These are phyloP conservation scores for Ogataea pini DNA, from an alignment of 805 yeast species.

Conservation along the genomic window DNA sequence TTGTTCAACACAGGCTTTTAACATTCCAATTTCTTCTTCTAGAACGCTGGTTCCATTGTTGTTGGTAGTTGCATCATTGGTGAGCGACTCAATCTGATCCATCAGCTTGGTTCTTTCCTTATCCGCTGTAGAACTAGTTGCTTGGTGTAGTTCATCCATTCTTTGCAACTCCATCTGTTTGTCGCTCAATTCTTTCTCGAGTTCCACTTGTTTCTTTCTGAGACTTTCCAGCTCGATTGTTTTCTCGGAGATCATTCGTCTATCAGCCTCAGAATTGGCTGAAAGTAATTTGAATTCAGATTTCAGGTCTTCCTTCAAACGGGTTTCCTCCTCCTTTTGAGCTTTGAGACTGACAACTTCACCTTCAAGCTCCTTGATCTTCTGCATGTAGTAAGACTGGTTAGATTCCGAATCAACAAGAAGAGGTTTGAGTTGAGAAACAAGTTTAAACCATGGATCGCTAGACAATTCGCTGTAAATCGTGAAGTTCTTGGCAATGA, in stretches of 20 bases:
- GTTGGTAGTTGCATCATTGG: conserved; percentile 15
- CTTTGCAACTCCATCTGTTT: conserved; percentile 9
- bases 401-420: conserved; percentile 39
- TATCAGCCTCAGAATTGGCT: conserved; percentile 31
- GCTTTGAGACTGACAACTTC: conserved; percentile 54
- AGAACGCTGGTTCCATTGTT: conserved; percentile 13
- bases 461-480: conserved; percentile 48
- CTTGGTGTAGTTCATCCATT: conserved; percentile 13
- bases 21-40: conserved; percentile 33
- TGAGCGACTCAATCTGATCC: conserved; percentile 24
- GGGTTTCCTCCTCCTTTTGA: conserved; percentile 30
- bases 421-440: conserved; percentile 72
- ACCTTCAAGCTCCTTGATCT: conserved; percentile 56
- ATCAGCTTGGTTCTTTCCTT: conserved; percentile 20
- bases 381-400: conserved; percentile 53
- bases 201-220: conserved; percentile 11
- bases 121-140: conserved; percentile 10
- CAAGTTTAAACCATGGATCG: conserved; percentile 81
- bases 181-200: conserved; percentile 16
- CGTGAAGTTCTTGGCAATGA: conserved; percentile 62
- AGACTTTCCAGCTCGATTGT: conserved; percentile 28
- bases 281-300: conserved; percentile 38
- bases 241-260: conserved; percentile 32
- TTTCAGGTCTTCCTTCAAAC: conserved; percentile 44
- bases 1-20: conserved; percentile 30